Conservation (phyloP, 163 green algal genomes). For the Smithsoniella earleae region DNA sequence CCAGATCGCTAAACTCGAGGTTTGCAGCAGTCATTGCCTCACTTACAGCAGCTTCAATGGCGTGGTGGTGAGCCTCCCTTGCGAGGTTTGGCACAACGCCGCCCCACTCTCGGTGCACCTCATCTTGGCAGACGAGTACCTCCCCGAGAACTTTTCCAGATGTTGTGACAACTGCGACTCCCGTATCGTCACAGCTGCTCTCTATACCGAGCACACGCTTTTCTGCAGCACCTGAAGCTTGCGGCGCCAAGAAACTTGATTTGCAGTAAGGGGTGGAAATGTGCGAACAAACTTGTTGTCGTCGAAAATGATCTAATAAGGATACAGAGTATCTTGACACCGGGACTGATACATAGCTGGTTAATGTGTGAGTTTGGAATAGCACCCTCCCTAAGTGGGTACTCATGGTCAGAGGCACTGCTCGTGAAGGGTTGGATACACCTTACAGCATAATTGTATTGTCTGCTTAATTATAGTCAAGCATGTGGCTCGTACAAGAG, state of each 20-base stretch:
- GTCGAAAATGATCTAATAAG: neutral
- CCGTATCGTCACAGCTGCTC: slow-evolving; percentile 85
- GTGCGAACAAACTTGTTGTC: neutral
- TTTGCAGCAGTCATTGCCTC: slow-evolving; percentile 54
- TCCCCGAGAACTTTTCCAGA: slow-evolving; percentile 58
- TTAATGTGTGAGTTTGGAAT: too few species aligned
- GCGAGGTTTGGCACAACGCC: slow-evolving; percentile 91
- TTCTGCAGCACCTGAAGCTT: neutral
- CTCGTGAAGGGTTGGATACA: too few species aligned
- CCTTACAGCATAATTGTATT: too few species aligned
- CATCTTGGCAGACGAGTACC: slow-evolving; percentile 41
- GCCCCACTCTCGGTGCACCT: slow-evolving; percentile 43
- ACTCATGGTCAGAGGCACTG: too few species aligned
- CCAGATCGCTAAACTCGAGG: slow-evolving; percentile 53
- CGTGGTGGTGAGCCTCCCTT: slow-evolving; percentile 72
- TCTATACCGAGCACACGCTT: slow-evolving; percentile 66
- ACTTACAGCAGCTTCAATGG: slow-evolving; percentile 76
- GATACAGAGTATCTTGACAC: neutral
- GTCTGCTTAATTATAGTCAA: too few species aligned
- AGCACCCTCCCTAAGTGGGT: too few species aligned
- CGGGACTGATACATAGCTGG: too few species aligned
- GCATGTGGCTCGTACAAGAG: too few species aligned
- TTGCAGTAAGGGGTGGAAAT: neutral
- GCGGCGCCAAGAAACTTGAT: too few species aligned
- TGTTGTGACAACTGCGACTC: slow-evolving; percentile 62